These are phyloP conservation scores for Fremontodendron californicum DNA, from an alignment of 345 rosid genomes.

Conservation along the genomic window DNA sequence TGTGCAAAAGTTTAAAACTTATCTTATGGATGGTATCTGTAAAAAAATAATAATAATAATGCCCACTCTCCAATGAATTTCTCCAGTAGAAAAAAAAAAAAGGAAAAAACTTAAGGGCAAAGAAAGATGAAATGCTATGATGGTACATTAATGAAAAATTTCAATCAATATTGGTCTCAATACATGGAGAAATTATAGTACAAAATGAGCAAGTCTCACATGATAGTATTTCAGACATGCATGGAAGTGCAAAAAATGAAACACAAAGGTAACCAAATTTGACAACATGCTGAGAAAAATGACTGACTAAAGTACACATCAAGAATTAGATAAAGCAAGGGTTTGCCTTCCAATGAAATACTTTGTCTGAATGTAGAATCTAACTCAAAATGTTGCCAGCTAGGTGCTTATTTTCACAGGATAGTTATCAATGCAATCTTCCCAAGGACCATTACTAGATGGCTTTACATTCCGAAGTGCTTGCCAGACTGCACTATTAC, in stretches of 20 bases:
- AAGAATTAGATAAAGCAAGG: neutral
- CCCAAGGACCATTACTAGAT: constrained; percentile 32
- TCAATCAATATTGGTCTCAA: neutral
- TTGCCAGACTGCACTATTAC: constrained; percentile 50
- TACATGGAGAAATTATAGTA: neutral
- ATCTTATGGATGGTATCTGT: neutral
- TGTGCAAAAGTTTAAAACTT: too few species aligned
- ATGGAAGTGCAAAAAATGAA: neutral
- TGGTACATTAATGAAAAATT: neutral
- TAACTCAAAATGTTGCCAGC: constrained; percentile 5
- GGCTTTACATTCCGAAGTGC: constrained; percentile 37
- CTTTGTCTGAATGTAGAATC: neutral
- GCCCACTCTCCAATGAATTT: neutral
- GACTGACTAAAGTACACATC: neutral
- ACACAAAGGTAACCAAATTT: neutral
- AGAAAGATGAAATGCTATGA: neutral
- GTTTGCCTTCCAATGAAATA: neutral
- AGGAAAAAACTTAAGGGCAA: neutral
- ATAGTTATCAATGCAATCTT: constrained; percentile 35
- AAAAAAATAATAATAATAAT: neutral
- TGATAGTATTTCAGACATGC: constrained; percentile 1
- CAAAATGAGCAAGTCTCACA: neutral
- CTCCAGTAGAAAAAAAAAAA: neutral
- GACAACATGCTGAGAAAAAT: neutral
- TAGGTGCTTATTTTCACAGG: constrained; percentile 36